A percentile compares a stretch with the other conserved stretches of the same genome.
These are phyloP conservation scores for Trypanosoma boissoni DNA, from an alignment of 208 protist species.

Conservation along the genomic window DNA sequence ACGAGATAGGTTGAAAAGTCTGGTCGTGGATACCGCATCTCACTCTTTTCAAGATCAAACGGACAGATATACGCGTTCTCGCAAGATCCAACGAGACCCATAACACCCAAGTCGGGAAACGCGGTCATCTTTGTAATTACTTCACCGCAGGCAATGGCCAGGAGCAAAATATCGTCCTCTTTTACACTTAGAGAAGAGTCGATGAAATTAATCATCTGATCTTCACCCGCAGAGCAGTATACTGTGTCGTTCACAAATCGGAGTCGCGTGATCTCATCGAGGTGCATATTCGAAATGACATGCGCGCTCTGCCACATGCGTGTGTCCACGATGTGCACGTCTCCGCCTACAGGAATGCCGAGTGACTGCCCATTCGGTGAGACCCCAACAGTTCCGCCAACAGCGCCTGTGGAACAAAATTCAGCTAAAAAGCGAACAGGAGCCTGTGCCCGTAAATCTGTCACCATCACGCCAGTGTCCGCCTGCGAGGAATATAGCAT, in stretches of 20 bases:
- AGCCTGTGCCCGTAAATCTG: conserved; percentile 44
- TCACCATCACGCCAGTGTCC: conserved; percentile 80
- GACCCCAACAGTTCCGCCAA: conserved; percentile 43
- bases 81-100: conserved; percentile 71
- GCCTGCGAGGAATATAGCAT: conserved; percentile 69
- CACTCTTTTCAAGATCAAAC: conserved; percentile 46
- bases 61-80: conserved; percentile 84
- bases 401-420: conserved; percentile 37
- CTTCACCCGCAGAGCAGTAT: conserved; percentile 78
- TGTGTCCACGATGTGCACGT: conserved; percentile 65
- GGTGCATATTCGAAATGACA: conserved; percentile 61
- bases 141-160: conserved; percentile 69
- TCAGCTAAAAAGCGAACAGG: conserved; percentile 67
- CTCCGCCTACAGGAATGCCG: conserved; percentile 48
- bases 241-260: conserved; percentile 57
- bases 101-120: conserved; percentile 34
- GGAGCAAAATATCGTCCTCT: conserved; percentile 78
- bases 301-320: conserved; percentile 49
- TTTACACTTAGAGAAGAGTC: conserved; percentile 29
- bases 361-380: conserved; percentile 35
- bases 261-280: conserved; percentile 79
- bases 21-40: conserved; percentile 40
- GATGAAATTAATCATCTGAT: conserved; percentile 89
- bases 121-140: conserved; percentile 72
- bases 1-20: conserved; percentile 72